Base-by-base conservation (phyloP, 306 rosid genomes). In the Biancaea sappan region DNA sequence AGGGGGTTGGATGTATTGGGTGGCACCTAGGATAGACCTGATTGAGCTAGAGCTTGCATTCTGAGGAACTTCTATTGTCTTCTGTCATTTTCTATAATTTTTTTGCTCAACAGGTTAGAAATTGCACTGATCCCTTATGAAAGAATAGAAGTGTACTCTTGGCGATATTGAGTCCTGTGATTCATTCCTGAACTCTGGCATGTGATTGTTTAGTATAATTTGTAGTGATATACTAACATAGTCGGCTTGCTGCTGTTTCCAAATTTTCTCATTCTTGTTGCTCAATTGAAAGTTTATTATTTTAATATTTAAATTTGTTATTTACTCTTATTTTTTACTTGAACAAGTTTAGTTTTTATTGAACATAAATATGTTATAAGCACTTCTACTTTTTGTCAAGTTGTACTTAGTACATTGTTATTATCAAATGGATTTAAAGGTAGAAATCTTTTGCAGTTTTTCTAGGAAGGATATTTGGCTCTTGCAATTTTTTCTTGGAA, bases 361-460 rank as follows among this genome's bases (percentile, higher is more conserved):
- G 35, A 8, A 58, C 37, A 51, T 10, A 22, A 54, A 56, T 60
- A 4, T 8, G 18, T 32, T 60, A n/a, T 34, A 32, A 21, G 66
- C 21, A 34, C 44, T 60, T 60, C 0, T 40, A 4, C 26, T 60
- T 60, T 40, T 32, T 32, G 3, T 8, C 11, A 60, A 60, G 18
- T 60, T 34, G 46, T n/a, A 18, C 3, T n/a, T 16, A 18, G 24
- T 31, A 16, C 35, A 50, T 28, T 15, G 59, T 37, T 44, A 44
- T 47, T 11, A 4, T 26, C 96, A 82, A 66, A 5, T 77, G 19
- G 97, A 94, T 82, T 48, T 91, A 38, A 89, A 91, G 96, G 97
- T 91, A 46, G 26, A 34, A 44, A 56, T 18, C 52, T 24, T 28
- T 15, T 59, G 41, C 52, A 58, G 12, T 6, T 61, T 61, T 62